Conservation (phyloP, 768 basidiomycete genomes). For the Cystofilobasidium macerans region DNA sequence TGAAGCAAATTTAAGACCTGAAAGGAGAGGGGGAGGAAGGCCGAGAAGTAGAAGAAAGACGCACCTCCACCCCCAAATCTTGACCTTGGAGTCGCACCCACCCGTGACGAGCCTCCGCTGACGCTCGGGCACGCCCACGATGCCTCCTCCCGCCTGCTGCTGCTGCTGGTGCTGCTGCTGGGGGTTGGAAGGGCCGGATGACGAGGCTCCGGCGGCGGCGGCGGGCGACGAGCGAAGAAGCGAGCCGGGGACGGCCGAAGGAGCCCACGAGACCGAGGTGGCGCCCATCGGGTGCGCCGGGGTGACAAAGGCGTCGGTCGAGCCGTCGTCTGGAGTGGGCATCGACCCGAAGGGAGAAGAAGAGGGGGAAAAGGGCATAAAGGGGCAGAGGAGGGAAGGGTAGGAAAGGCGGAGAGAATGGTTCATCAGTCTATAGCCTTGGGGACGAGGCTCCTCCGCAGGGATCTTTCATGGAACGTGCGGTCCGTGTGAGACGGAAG, state of each 20-base stretch:
- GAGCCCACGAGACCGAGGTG: conserved; percentile 96
- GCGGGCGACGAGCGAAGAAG: conserved; percentile 52
- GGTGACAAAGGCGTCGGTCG: conserved; percentile 90
- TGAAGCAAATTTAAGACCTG: background rate
- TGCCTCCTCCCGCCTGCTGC: conserved; percentile 36
- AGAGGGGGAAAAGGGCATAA: too few relatives aligned
- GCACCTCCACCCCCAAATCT: conserved; percentile 69
- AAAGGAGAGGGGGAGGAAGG: background rate
- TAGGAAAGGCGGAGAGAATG: background rate
- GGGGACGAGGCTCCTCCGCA: too few relatives aligned
- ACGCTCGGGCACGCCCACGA: conserved; percentile 40
- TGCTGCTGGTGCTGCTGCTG: conserved; percentile 37
- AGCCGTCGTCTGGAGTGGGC: conserved; percentile 71
- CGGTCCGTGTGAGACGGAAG: background rate
- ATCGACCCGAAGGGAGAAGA: background rate
- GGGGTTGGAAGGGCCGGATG: conserved; percentile 26
- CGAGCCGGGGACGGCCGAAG: conserved; percentile 73
- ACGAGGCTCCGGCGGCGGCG: conserved; percentile 10
- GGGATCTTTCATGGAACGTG: too few relatives aligned
- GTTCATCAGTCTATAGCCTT: too few relatives aligned
- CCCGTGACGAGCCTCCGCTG: conserved; percentile 90
- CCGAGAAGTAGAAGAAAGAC: conserved; percentile 7
- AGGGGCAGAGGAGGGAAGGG: background rate
- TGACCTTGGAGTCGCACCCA: conserved; percentile 90
- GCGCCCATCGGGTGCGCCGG: conserved; percentile 92